Conservation (phyloP, 2,329 filamentous ascomycete species). For the Clathrospora elynae region DNA sequence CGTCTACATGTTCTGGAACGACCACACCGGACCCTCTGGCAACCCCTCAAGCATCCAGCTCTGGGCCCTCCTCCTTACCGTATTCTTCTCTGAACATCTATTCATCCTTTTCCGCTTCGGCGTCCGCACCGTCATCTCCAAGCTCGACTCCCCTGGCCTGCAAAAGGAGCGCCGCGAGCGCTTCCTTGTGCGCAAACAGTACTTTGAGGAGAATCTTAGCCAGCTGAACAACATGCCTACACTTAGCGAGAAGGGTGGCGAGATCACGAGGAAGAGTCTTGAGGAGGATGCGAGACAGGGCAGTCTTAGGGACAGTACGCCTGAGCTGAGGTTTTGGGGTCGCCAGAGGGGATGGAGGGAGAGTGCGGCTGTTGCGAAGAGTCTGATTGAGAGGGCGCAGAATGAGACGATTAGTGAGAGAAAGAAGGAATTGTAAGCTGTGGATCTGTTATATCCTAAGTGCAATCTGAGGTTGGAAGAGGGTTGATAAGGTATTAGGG, state of each 20-base stretch:
- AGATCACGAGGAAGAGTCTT: conserved; percentile 67
- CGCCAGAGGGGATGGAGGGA: conserved; percentile 57
- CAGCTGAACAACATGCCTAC: conserved; percentile 56
- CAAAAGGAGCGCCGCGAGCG: conserved; percentile 84
- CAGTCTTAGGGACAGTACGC: conserved; percentile 50
- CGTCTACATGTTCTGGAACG: conserved; percentile 83
- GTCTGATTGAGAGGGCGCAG: conserved; percentile 54
- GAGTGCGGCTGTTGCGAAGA: conserved; percentile 57
- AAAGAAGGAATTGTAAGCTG: conserved; percentile 46
- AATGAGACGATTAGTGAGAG: conserved; percentile 35
- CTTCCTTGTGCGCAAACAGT: conserved; percentile 77
- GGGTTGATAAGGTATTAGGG: not conserved
- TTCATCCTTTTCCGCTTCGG: conserved; percentile 79
- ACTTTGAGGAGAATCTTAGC: conserved; percentile 74
- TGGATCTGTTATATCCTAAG: no score
- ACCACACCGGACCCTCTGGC: conserved; percentile 68
- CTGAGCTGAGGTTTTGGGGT: conserved; percentile 59
- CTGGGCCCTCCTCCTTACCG: conserved; percentile 79
- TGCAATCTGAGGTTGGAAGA: no score
- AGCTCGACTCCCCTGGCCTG: conserved; percentile 82
- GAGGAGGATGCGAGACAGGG: conserved; percentile 61
- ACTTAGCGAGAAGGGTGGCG: conserved; percentile 52
- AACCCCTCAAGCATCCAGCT: conserved; percentile 72
- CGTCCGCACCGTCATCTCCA: conserved; percentile 74
- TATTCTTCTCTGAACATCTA: conserved; percentile 86